Evolutionary conservation across 2,329 filamentous ascomycete species (phyloP).

Genomic region (Pseudogymnoascus sp.): DNA sequence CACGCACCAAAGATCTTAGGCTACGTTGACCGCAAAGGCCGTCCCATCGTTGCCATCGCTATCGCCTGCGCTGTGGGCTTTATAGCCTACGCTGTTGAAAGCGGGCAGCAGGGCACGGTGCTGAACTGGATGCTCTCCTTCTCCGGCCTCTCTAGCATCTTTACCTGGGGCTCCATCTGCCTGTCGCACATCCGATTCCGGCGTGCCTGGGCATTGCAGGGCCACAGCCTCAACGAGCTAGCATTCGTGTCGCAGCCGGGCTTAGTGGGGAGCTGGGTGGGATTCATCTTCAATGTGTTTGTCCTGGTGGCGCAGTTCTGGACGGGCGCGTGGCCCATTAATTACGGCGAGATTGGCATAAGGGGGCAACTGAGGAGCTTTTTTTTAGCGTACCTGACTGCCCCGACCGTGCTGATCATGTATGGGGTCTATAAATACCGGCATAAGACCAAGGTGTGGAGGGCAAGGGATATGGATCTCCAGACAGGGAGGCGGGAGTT

Average conservation of each 20-base stretch:
- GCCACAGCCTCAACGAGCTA: slow-evolving; percentile 65
- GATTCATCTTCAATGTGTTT: slow-evolving; percentile 66
- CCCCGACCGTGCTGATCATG: slow-evolving; percentile 62
- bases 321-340: slow-evolving; percentile 73
- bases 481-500: slow-evolving; percentile 79
- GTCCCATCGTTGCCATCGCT: slow-evolving; percentile 67
- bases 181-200: slow-evolving; percentile 88
- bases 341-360: slow-evolving; percentile 41
- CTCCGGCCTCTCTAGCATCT: slow-evolving; percentile 66
- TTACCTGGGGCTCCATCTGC: slow-evolving; percentile 81
- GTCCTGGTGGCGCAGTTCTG: slow-evolving; percentile 83
- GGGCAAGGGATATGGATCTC: slow-evolving; percentile 72
- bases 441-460: slow-evolving; percentile 62
- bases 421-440: slow-evolving; percentile 72
- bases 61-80: slow-evolving; percentile 63
- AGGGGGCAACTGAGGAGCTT: slow-evolving; percentile 54
- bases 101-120: slow-evolving; percentile 51
- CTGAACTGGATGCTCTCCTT: slow-evolving; percentile 77
- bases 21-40: slow-evolving; percentile 78
- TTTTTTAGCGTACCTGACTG: slow-evolving; percentile 67
- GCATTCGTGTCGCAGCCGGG: slow-evolving; percentile 78
- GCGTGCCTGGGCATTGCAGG: slow-evolving; percentile 62
- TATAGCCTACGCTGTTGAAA: slow-evolving; percentile 69
- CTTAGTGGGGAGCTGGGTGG: slow-evolving; percentile 72
- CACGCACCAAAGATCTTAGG: slow-evolving; percentile 72